phyloP scores from a whole-genome alignment of 306 rosid species.

The Dalbergia cochinchinensis region DNA sequence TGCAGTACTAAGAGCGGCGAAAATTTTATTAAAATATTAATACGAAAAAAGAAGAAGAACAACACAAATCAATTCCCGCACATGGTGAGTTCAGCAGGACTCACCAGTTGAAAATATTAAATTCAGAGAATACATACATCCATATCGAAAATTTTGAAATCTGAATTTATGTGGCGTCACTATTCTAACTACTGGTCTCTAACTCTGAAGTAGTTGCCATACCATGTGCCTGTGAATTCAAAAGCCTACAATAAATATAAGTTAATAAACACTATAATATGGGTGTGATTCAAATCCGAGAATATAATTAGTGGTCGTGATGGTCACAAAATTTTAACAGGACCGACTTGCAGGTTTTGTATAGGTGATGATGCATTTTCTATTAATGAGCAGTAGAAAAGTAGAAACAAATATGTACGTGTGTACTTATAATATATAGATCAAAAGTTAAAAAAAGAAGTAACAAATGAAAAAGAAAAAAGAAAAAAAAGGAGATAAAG shows the following conservation, averaged over 20 bases:
- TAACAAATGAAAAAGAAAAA: neutral
- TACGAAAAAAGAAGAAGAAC: neutral
- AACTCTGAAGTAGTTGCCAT: conserved; percentile 50
- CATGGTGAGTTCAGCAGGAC: conserved; percentile 57
- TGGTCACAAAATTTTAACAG: conserved; percentile 33
- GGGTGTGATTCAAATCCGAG: conserved; percentile 9
- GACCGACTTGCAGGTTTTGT: conserved; percentile 8
- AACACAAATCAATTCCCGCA: conserved; percentile 52
- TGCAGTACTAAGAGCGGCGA: conserved; percentile 46
- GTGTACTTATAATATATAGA: too few relatives aligned
- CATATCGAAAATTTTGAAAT: conserved; percentile 31
- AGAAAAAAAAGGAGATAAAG: conserved; percentile 38
- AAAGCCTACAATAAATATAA: conserved; percentile 39
- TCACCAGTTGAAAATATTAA: conserved; percentile 34
- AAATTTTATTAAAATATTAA: conserved; percentile 27
- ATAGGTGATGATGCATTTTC: conserved; percentile 9
- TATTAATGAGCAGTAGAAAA: neutral
- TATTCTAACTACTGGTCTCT: conserved; percentile 52
- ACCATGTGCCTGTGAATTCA: conserved; percentile 68
- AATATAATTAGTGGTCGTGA: conserved; percentile 17
- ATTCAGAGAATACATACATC: conserved; percentile 31
- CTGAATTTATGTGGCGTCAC: conserved; percentile 32
- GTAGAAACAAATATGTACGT: neutral
- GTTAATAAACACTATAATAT: conserved; percentile 31
- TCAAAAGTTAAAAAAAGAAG: neutral